Evolutionary conservation across 306 rosid species (phyloP).

Genomic region (Purshia tridentata): DNA sequence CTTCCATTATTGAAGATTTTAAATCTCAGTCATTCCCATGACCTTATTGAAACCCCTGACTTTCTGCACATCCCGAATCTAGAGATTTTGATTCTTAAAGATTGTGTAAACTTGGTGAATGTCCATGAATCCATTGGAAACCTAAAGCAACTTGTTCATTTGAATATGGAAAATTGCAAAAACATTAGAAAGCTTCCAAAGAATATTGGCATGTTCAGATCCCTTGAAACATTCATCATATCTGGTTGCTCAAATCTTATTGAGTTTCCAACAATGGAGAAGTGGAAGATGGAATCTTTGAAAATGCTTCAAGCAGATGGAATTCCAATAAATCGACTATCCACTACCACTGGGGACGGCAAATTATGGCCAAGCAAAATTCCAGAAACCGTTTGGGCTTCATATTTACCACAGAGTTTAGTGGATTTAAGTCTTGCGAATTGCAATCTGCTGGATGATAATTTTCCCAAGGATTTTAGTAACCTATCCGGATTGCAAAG

Average conservation of each 20-base stretch:
- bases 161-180: conserved; percentile 11
- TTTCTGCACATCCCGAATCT: not conserved
- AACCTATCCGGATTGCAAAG: not conserved
- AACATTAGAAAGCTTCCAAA: not conserved
- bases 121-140: conserved; percentile 19
- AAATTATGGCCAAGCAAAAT: not conserved
- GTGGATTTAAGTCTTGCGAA: not conserved
- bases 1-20: conserved; percentile 4
- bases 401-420: not conserved
- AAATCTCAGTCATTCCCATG: conserved; percentile 12
- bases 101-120: not conserved
- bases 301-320: not conserved
- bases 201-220: not conserved
- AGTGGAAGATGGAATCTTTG: not conserved
- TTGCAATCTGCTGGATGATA: not conserved
- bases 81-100: not conserved
- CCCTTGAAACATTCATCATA: not conserved
- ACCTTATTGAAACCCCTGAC: conserved; percentile 10
- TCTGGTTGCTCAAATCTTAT: not conserved
- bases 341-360: not conserved
- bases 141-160: not conserved
- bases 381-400: not conserved
- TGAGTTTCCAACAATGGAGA: not conserved
- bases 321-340: not conserved
- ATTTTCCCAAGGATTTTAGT: not conserved